Evolutionary conservation across 2,329 filamentous ascomycete species (phyloP).

Genomic region (Dactylellina leptospora): DNA sequence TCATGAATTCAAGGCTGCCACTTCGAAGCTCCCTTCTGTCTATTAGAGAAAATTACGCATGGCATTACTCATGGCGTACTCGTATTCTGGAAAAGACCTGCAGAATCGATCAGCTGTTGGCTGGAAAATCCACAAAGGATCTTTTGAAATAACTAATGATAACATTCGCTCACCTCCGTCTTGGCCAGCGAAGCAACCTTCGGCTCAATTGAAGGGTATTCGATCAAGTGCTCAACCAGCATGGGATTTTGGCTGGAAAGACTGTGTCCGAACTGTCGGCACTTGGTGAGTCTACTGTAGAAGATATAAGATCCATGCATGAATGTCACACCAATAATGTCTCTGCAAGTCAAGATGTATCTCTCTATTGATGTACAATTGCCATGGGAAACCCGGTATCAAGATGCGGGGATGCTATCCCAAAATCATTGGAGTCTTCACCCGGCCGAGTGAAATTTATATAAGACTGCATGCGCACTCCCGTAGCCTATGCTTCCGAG

Average conservation of each 20-base stretch:
- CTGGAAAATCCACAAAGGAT: constrained; percentile 11
- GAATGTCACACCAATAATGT: background rate
- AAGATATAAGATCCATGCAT: background rate
- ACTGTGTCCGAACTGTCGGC: constrained; percentile 7
- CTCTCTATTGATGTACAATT: too few species aligned
- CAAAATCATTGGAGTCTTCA: too few species aligned
- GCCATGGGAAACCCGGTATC: background rate
- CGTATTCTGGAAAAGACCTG: constrained; percentile 22
- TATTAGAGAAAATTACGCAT: too few species aligned
- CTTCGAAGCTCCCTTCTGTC: too few species aligned
- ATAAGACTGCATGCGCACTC: background rate
- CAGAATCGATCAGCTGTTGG: constrained; percentile 24
- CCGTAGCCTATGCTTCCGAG: too few species aligned
- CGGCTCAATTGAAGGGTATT: constrained; percentile 18
- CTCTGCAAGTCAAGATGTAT: too few species aligned
- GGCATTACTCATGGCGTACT: constrained; percentile 19
- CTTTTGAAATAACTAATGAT: background rate
- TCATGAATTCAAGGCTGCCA: background rate
- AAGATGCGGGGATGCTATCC: background rate
- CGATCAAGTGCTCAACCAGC: constrained; percentile 28
- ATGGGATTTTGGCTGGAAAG: constrained; percentile 5
- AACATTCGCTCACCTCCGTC: constrained; percentile 1
- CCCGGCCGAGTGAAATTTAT: background rate
- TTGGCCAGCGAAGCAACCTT: constrained; percentile 19
- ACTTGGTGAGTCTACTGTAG: background rate